Evolutionary conservation across 2,329 filamentous ascomycete species (phyloP).

Genomic region (Tolypocladium album): DNA sequence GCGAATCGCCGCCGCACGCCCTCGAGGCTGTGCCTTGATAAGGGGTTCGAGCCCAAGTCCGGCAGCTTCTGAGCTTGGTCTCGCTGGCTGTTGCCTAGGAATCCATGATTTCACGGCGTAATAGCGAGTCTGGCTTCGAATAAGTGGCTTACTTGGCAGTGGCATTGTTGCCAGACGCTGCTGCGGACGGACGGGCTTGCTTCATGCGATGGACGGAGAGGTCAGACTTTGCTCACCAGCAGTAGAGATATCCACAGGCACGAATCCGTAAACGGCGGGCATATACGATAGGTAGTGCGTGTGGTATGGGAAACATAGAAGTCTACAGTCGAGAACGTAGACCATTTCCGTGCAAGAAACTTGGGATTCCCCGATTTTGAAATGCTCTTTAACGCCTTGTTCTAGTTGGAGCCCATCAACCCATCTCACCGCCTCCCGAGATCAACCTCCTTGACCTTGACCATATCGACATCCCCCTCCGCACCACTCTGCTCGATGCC

Average conservation of each 20-base stretch:
- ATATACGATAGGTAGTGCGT: too few species aligned
- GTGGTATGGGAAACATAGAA: background rate
- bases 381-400: background rate
- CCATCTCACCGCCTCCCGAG: slow-evolving; percentile 32
- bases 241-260: background rate
- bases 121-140: background rate
- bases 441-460: slow-evolving; percentile 41
- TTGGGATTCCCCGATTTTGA: background rate
- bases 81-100: background rate
- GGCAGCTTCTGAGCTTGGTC: background rate
- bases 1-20: background rate
- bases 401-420: background rate
- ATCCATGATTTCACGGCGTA: background rate
- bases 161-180: background rate
- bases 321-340: too few species aligned
- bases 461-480: slow-evolving; percentile 30
- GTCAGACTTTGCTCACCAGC: background rate
- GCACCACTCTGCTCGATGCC: slow-evolving; percentile 12
- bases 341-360: too few species aligned
- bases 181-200: background rate
- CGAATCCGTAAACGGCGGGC: background rate
- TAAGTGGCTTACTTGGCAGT: background rate
- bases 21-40: background rate
- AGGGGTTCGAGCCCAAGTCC: background rate
- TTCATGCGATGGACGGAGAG: background rate